Conservation (phyloP, 257 asterid species). For the Echium plantagineum region DNA sequence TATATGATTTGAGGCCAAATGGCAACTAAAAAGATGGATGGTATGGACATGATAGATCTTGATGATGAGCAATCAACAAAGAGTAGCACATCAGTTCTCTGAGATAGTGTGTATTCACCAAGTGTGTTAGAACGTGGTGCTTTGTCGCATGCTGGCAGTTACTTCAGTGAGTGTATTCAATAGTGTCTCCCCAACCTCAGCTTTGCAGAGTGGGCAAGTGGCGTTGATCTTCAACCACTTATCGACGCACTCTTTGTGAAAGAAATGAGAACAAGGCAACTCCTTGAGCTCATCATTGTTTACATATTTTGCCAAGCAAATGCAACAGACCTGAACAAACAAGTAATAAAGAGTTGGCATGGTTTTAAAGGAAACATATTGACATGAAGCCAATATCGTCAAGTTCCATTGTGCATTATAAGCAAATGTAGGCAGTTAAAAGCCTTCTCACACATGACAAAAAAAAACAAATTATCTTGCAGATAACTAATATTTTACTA, state of each 20-base stretch:
- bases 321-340: constrained; percentile 67
- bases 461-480: too few species aligned
- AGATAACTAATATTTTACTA: too few species aligned
- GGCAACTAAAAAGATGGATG: constrained; percentile 2
- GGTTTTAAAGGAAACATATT: not conserved
- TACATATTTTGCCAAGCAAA: constrained; percentile 77
- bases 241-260: constrained; percentile 91
- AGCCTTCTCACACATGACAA: not conserved
- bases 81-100: not conserved
- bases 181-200: constrained; percentile 72
- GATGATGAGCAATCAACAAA: not conserved
- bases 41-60: not conserved
- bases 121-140: constrained; percentile 9
- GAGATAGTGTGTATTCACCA: not conserved
- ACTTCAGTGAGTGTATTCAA: constrained; percentile 45
- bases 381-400: not conserved
- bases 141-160: constrained; percentile 37
- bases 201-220: constrained; percentile 88
- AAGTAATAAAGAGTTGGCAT: not conserved
- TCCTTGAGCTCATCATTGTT: constrained; percentile 86
- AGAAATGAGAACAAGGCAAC: constrained; percentile 75
- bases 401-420: not conserved
- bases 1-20: not conserved
- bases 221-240: constrained; percentile 92
- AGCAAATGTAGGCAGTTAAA: not conserved